Percentiles rank a stretch among this genome's conserved stretches.
These are phyloP conservation scores for Spathaspora passalidarum DNA, from an alignment of 805 yeast species.

Conservation along the genomic window DNA sequence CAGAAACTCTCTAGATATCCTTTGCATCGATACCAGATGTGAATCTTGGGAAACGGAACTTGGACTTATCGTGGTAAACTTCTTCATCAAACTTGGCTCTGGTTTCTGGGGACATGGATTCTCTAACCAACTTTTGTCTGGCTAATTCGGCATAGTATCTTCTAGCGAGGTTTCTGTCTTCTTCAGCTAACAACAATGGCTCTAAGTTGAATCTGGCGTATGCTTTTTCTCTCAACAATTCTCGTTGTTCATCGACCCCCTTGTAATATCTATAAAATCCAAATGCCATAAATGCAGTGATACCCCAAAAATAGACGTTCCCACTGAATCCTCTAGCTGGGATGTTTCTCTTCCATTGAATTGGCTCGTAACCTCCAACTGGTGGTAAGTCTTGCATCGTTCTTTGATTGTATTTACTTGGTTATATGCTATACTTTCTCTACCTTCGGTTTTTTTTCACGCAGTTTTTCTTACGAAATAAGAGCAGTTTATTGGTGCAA, in stretches of 20 bases:
- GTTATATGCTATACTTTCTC: not conserved
- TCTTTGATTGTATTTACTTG: not conserved
- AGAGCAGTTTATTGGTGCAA: not conserved
- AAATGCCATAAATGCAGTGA: constrained; percentile 61
- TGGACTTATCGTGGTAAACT: constrained; percentile 42
- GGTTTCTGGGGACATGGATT: constrained; percentile 36
- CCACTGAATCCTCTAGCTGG: constrained; percentile 88
- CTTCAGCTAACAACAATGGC: constrained; percentile 78
- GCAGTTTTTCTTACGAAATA: constrained; percentile 1
- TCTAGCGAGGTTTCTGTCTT: constrained; percentile 75
- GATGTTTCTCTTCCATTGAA: constrained; percentile 85
- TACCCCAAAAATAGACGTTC: constrained; percentile 60
- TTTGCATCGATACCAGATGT: constrained; percentile 38
- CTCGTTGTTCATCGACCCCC: constrained; percentile 74
- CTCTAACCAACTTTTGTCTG: constrained; percentile 57
- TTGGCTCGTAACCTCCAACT: constrained; percentile 76
- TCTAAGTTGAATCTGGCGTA: constrained; percentile 74
- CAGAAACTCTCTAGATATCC: constrained; percentile 13
- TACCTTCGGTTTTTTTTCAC: not conserved
- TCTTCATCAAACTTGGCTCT: constrained; percentile 42
- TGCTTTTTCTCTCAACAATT: constrained; percentile 67
- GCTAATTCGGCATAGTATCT: constrained; percentile 62
- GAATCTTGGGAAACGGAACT: constrained; percentile 41
- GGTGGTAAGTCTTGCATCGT: constrained; percentile 82
- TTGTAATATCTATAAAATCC: constrained; percentile 67